Evolutionary conservation across 208 protist species (phyloP), one percentile per base, ranked within the genome.

Genomic region (Trypanosoma conorhini): DNA sequence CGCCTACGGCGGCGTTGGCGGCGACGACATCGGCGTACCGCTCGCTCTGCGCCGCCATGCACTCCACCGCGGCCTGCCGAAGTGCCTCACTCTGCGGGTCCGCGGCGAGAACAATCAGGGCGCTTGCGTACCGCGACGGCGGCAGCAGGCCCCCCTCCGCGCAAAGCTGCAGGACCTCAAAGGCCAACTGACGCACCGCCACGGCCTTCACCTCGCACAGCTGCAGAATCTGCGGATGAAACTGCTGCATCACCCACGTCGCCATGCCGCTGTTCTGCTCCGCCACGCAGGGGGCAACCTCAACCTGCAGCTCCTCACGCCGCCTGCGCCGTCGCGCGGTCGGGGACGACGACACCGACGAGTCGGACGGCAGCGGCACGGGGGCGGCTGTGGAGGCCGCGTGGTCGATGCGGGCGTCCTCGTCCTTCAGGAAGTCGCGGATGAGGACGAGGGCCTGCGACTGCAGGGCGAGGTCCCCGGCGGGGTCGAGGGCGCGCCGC

Each of bases 251-350:
- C 30, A 92, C 60, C 89, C 91, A 96, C 17, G 89, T 92, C 24
- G 84, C 75, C 89, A 96, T 94, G 60, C 91, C 91, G 67, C 89
- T 96, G 72, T 93, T 96, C 63, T 91, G 80, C 38, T 93, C 88
- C 33, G 79, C 76, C 56, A 74, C 38, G 33, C 31, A 42, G 8
- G 63, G 60, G 17, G 62, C 31, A n/a, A 24, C n/a, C 13, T 62
- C 60, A n/a, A 66, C 30, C 0, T 62, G 40, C 9, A 75, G 52
- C 24, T 59, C 70, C 0, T 60, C 70, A 54, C n/a, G 40, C 17
- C 28, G 38, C 60, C 33, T 48, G 48, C 50, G 8, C n/a, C 57
- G 42, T 54, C 10, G 1, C 33, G 42, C 44, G 15, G 59, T 38
- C 40, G 40, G 15, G 30, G 58, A 59, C 33, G 38, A 60, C 51